Evolutionary conservation across 805 yeast genomes (phyloP).

Genomic region (Candida saitoana): DNA sequence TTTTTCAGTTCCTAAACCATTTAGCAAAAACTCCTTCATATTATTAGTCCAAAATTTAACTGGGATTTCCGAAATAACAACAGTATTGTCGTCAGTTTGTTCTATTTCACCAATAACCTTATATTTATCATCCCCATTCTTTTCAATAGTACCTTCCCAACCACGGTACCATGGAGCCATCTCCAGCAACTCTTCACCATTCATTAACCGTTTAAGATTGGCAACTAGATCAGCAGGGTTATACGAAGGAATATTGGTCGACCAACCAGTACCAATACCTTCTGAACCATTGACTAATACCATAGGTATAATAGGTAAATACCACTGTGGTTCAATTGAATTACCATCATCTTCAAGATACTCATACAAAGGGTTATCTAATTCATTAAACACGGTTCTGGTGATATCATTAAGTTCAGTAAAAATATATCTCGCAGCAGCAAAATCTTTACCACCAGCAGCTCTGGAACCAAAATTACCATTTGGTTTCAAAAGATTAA

Average conservation of each 20-base stretch:
- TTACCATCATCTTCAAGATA: slow-evolving; percentile 91
- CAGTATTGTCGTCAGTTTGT: slow-evolving; percentile 69
- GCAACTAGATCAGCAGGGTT: slow-evolving; percentile 80
- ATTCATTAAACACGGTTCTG: slow-evolving; percentile 66
- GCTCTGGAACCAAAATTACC: slow-evolving; percentile 97
- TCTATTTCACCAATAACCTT: slow-evolving; percentile 77
- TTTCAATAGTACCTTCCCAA: slow-evolving; percentile 82
- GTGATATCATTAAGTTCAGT: slow-evolving; percentile 80
- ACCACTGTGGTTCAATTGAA: slow-evolving; percentile 94
- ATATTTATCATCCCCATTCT: slow-evolving; percentile 61
- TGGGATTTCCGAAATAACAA: slow-evolving; percentile 91
- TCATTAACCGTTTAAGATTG: slow-evolving; percentile 71
- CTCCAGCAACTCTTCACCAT: slow-evolving; percentile 61
- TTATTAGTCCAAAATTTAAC: slow-evolving; percentile 89
- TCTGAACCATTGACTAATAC: slow-evolving; percentile 93
- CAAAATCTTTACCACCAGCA: slow-evolving; percentile 95
- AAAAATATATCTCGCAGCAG: slow-evolving; percentile 96
- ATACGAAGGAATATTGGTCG: slow-evolving; percentile 85
- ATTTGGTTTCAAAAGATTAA: slow-evolving; percentile 79
- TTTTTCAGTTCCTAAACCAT: slow-evolving; percentile 77
- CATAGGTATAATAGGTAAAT: slow-evolving; percentile 91
- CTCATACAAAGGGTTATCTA: slow-evolving; percentile 71
- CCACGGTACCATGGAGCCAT: slow-evolving; percentile 95
- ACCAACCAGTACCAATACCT: slow-evolving; percentile 99
- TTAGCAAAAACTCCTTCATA: slow-evolving; percentile 77